Evolutionary conservation across 1,139 yeast species (phyloP).

Genomic region (Debaryomyces fabryi): DNA sequence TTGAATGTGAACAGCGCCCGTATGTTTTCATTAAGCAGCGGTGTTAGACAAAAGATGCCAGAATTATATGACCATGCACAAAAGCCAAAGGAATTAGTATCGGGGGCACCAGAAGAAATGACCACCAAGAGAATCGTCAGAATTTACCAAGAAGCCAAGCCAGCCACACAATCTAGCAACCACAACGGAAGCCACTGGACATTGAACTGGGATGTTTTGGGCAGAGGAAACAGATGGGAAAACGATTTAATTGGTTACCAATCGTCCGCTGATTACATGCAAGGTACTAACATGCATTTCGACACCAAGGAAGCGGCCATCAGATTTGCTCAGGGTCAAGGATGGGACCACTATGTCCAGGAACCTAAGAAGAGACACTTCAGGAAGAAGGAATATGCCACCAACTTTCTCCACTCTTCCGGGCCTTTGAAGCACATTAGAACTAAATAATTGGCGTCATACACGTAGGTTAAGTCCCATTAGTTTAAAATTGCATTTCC

Average conservation of each 20-base stretch:
- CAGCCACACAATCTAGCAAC: slow-evolving; percentile 80
- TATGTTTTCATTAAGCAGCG: slow-evolving; percentile 22
- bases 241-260: slow-evolving; percentile 89
- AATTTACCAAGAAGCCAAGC: slow-evolving; percentile 74
- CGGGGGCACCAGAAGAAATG: slow-evolving; percentile 80
- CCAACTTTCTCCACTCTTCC: slow-evolving; percentile 68
- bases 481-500: slow-evolving; percentile 2
- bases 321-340: slow-evolving; percentile 79
- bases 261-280: slow-evolving; percentile 82
- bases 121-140: slow-evolving; percentile 69
- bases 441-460: slow-evolving; percentile 55
- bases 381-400: slow-evolving; percentile 73
- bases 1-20: slow-evolving; percentile 20
- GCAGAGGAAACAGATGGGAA: slow-evolving; percentile 85
- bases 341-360: slow-evolving; percentile 83
- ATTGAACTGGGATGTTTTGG: slow-evolving; percentile 81
- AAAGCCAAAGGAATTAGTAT: slow-evolving; percentile 58
- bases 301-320: slow-evolving; percentile 78
- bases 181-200: slow-evolving; percentile 66
- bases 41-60: slow-evolving; percentile 21
- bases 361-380: slow-evolving; percentile 79
- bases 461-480: neutral
- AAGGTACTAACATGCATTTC: slow-evolving; percentile 78
- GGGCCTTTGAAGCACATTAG: slow-evolving; percentile 81
- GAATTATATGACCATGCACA: slow-evolving; percentile 25